Evolutionary conservation across 1,284 basidiomycete genomes (phyloP).

Genomic region (Hymenochaete sp.): DNA sequence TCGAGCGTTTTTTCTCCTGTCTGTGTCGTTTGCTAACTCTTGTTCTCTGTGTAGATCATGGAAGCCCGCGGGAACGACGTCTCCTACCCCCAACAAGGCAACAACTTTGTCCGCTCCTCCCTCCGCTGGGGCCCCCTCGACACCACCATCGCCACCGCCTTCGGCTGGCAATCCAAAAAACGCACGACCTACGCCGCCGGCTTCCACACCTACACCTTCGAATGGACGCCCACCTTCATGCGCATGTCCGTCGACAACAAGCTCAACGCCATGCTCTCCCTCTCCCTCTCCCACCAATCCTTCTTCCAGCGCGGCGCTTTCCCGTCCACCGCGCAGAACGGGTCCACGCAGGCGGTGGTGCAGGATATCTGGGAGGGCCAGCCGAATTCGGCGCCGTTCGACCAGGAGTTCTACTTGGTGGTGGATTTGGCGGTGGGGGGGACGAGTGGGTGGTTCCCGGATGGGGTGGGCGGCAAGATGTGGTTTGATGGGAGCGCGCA

Average conservation of each 20-base stretch:
- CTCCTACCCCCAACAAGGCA: slow-evolving; percentile 18
- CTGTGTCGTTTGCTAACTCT: not conserved
- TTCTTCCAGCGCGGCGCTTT: slow-evolving; percentile 33
- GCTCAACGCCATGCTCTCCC: slow-evolving; percentile 20
- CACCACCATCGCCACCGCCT: slow-evolving; percentile 26
- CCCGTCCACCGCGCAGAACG: slow-evolving; percentile 30
- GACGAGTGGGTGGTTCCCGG: slow-evolving; percentile 38
- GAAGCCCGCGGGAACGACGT: slow-evolving; percentile 22
- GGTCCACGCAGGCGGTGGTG: slow-evolving; percentile 24
- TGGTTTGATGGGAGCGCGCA: slow-evolving; percentile 26
- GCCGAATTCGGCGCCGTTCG: slow-evolving; percentile 33
- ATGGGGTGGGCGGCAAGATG: slow-evolving; percentile 31
- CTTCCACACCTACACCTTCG: slow-evolving; percentile 35
- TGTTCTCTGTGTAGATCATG: slow-evolving; percentile 25
- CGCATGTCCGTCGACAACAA: slow-evolving; percentile 19
- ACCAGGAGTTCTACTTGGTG: slow-evolving; percentile 37
- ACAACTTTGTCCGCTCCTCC: slow-evolving; percentile 30
- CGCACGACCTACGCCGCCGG: slow-evolving; percentile 31
- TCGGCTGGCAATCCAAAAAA: slow-evolving; percentile 30
- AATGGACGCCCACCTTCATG: slow-evolving; percentile 35
- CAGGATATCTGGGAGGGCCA: slow-evolving; percentile 25
- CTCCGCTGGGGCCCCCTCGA: slow-evolving; percentile 33
- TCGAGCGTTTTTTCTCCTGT: not conserved
- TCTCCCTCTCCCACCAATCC: slow-evolving; percentile 22
- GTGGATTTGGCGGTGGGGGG: slow-evolving; percentile 34